Conservation (phyloP, 1,284 basidiomycete species). For the Irpex rosettiformis region DNA sequence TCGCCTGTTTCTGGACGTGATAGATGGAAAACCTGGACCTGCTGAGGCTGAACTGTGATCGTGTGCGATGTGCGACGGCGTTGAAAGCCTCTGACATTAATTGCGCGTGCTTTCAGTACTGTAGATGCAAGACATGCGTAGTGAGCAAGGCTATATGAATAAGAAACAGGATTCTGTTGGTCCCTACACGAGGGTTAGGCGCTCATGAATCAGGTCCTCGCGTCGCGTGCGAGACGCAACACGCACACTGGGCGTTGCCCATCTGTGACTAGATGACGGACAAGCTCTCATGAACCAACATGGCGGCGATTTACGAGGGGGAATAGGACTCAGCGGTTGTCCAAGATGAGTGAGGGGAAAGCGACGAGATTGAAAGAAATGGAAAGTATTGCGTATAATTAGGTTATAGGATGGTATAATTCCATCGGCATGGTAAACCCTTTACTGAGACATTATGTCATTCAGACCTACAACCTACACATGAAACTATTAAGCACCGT, state of each 20-base stretch:
- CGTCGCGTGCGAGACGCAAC: slow-evolving; percentile 23
- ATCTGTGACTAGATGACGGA: background rate
- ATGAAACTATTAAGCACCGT: background rate
- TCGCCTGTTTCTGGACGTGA: background rate
- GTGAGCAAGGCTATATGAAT: slow-evolving; percentile 21
- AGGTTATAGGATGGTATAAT: background rate
- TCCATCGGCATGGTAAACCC: background rate
- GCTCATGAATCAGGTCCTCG: slow-evolving; percentile 27
- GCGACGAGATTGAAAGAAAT: background rate
- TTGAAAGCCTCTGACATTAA: slow-evolving; percentile 4
- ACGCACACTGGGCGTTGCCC: slow-evolving; percentile 18
- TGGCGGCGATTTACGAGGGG: background rate
- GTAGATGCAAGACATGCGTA: slow-evolving; percentile 24
- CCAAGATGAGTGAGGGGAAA: background rate
- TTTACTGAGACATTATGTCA: background rate
- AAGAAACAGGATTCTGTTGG: background rate
- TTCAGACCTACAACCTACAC: background rate
- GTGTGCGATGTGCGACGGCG: background rate
- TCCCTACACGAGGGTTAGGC: slow-evolving; percentile 6
- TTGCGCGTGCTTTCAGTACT: slow-evolving; percentile 2
- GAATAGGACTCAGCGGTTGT: background rate
- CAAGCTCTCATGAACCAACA: background rate
- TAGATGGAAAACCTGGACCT: background rate
- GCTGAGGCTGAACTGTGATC: background rate
- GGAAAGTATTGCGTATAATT: background rate